A percentile compares a stretch with the other conserved stretches of the same genome.
phyloP scores from a whole-genome alignment of 148 eudicot genomes.

The Amaranthus palmeri region DNA sequence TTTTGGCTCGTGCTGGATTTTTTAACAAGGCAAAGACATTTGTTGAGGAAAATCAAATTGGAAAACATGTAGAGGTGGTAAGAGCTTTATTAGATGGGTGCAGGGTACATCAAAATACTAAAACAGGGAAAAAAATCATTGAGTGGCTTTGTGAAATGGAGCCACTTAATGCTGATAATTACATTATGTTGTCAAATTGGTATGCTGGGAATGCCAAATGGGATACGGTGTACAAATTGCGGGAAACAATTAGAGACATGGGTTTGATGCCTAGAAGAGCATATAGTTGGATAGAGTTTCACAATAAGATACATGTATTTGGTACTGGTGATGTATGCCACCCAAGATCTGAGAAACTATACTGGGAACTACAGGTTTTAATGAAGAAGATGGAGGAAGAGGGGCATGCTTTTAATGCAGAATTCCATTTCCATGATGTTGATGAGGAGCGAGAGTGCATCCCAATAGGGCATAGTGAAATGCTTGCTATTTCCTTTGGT shows the following conservation, averaged over 20 bases:
- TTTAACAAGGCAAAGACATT: constrained; percentile 49
- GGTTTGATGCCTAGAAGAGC: constrained; percentile 50
- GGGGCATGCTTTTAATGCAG: constrained; percentile 23
- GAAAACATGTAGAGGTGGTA: constrained; percentile 35
- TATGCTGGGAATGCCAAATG: constrained; percentile 42
- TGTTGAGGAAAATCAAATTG: constrained; percentile 35
- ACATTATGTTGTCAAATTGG: constrained; percentile 44
- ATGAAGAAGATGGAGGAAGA: constrained; percentile 38
- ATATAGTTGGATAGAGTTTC: constrained; percentile 70
- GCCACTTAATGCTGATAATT: constrained; percentile 52
- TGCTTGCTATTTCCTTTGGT: constrained; percentile 64
- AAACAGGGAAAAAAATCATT: constrained; percentile 38
- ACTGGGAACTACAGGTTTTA: constrained; percentile 42
- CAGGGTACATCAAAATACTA: constrained; percentile 37
- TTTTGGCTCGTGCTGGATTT: constrained; percentile 52
- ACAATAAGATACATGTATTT: constrained; percentile 64
- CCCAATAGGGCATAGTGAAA: constrained; percentile 49
- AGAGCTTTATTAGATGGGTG: constrained; percentile 64
- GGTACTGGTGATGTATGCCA: constrained; percentile 66
- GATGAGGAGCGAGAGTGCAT: constrained; percentile 57
- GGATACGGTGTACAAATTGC: constrained; percentile 48
- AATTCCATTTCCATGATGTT: constrained; percentile 58
- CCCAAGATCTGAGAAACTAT: constrained; percentile 50
- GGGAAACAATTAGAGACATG: constrained; percentile 44
- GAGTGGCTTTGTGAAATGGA: constrained; percentile 52